These are phyloP conservation scores for Aureobasidium sp. DNA, from an alignment of 2,329 filamentous ascomycete genomes.

Conservation along the genomic window DNA sequence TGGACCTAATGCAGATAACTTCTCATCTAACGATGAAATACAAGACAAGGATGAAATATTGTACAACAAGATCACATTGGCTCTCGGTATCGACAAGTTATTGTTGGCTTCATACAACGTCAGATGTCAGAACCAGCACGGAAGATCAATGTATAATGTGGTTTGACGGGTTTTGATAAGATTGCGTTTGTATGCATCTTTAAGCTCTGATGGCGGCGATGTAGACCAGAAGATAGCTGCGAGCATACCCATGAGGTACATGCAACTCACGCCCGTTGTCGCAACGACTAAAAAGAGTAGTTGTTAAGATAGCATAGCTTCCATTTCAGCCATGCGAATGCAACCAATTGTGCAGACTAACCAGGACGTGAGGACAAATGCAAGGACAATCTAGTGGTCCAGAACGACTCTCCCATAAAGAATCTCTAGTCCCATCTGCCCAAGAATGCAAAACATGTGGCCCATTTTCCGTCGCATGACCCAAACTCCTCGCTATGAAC, in stretches of 20 bases:
- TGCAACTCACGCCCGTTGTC: constrained; percentile 22
- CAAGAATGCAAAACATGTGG: too few species aligned
- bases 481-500: constrained; percentile 9
- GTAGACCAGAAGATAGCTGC: constrained; percentile 25
- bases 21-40: background rate
- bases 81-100: background rate
- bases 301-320: constrained; percentile 26
- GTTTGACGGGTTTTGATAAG: background rate
- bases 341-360: constrained; percentile 25
- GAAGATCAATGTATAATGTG: background rate
- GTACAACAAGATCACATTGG: background rate
- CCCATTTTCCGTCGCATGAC: background rate
- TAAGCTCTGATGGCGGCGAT: constrained; percentile 17
- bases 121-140: background rate
- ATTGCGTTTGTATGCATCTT: background rate
- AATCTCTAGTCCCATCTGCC: constrained; percentile 19
- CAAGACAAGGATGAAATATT: background rate
- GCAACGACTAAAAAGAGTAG: constrained; percentile 25
- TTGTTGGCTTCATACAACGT: background rate
- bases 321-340: constrained; percentile 27
- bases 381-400: constrained; percentile 19
- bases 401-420: constrained; percentile 23
- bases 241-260: constrained; percentile 29
- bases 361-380: constrained; percentile 27
- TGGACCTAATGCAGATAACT: background rate